Base-by-base conservation (phyloP, 345 rosid species). In the Gossypium rotundifolium region DNA sequence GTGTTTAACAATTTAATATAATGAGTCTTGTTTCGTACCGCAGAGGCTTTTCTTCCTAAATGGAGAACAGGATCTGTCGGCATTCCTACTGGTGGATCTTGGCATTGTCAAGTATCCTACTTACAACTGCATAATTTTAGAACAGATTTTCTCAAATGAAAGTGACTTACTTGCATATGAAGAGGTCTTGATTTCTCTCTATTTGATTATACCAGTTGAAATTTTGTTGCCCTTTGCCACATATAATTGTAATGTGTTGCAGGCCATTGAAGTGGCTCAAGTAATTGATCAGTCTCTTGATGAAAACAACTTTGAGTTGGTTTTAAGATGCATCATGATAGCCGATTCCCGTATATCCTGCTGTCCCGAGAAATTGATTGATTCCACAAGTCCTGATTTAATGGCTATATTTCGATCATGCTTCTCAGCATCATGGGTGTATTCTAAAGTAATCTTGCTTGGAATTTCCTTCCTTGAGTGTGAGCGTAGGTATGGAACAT, bases 21-120 rank as follows among this genome's bases (percentile, higher is more conserved):
- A 55, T 46, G 29, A 9, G 70, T 20, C 68, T 58, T 71, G 9
- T 65, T 73, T 73, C 63, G 42, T 70, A 69, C 22, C 84, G 87
- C 94, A 94, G 98, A 87, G 98, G 74, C 93, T 91, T 77, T 92
- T 94, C 87, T 94, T 94, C 80, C 88, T 94, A 77, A 92, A 91
- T 70, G 98, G 97, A 79, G 95, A 88, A 69, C 97, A 92, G 82
- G 90, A 93, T 85, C 79, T 91, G 49, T 88, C 96, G 49, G 81
- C 92, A 27, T 94, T 94, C 85, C 83, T 94, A 80, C 81, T 92
- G 27, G 89, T 87, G 72, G 96, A 94, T 88, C 81, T 93, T 71
- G 96, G 99, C 69, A 85, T 87, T 45, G 84, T 92, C 64, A 92
- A 88, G 74, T 94, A 87, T 81, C 96, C 98, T 65, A 72, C 82